Percentiles rank a stretch among this genome's conserved stretches.
phyloP scores from a whole-genome alignment of 2,329 filamentous ascomycete genomes.

The Akanthomyces muscarius region DNA sequence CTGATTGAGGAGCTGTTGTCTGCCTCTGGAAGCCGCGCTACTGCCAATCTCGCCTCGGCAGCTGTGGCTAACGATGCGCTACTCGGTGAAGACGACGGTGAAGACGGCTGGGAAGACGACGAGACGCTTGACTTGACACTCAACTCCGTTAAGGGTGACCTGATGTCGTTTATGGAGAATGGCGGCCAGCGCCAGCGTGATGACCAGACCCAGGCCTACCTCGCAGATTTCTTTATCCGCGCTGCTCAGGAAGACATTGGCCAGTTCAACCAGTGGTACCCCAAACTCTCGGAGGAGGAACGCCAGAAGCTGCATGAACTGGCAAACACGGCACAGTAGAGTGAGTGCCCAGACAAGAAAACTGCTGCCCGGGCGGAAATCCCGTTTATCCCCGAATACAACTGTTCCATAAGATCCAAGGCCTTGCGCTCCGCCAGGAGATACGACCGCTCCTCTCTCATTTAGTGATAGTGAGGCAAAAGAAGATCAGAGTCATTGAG shows the following conservation, averaged over 20 bases:
- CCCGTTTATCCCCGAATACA: background rate
- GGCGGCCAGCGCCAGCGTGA: constrained; percentile 65
- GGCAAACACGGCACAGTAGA: constrained; percentile 35
- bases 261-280: constrained; percentile 55
- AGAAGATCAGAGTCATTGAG: background rate
- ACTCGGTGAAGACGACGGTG: constrained; percentile 66
- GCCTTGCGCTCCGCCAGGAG: background rate
- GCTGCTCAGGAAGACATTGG: constrained; percentile 54
- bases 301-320: constrained; percentile 54
- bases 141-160: constrained; percentile 63
- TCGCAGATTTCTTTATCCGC: constrained; percentile 73
- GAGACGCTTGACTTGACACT: constrained; percentile 73
- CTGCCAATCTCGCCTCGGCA: constrained; percentile 59
- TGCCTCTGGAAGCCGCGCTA: constrained; percentile 62
- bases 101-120: constrained; percentile 85
- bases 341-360: constrained; percentile 10
- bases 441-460: background rate
- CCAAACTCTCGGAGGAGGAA: constrained; percentile 51
- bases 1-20: constrained; percentile 87
- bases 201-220: constrained; percentile 83
- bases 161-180: constrained; percentile 72
- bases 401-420: background rate
- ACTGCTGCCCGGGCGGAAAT: background rate
- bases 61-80: constrained; percentile 58
- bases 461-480: background rate